Percentiles rank a stretch among this genome's conserved stretches.
Conservation (phyloP, 805 yeast genomes). For the Hanseniaspora valbyensis region DNA sequence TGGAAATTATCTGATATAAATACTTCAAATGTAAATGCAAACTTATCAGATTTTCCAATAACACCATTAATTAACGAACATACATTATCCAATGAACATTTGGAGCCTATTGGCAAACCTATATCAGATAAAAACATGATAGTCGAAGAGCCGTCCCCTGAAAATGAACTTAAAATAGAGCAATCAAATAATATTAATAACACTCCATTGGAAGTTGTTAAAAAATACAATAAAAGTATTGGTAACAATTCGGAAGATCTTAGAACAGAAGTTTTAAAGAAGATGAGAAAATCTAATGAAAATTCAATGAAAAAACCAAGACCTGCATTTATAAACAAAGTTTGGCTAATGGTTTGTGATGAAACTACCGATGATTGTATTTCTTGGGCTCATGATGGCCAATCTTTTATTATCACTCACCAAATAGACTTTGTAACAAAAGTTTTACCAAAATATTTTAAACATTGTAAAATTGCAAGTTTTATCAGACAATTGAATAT, state of each 20-base stretch:
- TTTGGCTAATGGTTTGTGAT: slow-evolving; percentile 95
- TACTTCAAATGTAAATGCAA: neutral
- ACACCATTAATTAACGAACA: neutral
- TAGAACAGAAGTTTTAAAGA: slow-evolving; percentile 6
- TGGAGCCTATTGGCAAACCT: neutral
- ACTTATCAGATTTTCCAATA: neutral
- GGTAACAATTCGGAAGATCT: neutral
- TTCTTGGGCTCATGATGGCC: slow-evolving; percentile 77
- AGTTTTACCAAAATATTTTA: slow-evolving; percentile 83
- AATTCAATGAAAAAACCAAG: slow-evolving; percentile 37
- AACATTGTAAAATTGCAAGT: slow-evolving; percentile 88
- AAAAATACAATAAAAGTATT: neutral
- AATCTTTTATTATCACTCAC: slow-evolving; percentile 70
- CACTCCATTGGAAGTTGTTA: neutral
- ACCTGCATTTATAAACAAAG: slow-evolving; percentile 85
- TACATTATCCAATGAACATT: neutral
- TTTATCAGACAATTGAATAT: slow-evolving; percentile 93
- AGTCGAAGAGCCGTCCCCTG: slow-evolving; percentile 14
- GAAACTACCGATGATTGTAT: slow-evolving; percentile 56
- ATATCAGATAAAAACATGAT: slow-evolving; percentile 12
- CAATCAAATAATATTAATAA: neutral
- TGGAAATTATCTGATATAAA: neutral
- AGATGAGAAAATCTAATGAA: slow-evolving; percentile 4
- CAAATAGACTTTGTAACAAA: slow-evolving; percentile 64
- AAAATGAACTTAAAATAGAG: neutral